These are phyloP conservation scores for Zoysia japonica DNA, from an alignment of 176 grass and related monocot genomes.

Conservation along the genomic window DNA sequence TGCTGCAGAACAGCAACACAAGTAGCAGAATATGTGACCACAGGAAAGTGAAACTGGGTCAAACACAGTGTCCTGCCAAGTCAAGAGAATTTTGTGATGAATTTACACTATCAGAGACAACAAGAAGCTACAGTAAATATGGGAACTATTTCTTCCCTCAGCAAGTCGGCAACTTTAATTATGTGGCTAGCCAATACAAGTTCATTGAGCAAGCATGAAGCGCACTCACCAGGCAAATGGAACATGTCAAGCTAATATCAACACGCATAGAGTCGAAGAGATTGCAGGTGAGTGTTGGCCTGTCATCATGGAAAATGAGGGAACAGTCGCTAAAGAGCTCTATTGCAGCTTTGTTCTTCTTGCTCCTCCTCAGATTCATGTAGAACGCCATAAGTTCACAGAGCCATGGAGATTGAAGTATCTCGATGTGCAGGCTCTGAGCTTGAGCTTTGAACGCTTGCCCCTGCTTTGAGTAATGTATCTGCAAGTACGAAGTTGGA, in stretches of 20 bases:
- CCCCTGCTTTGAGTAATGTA: conserved; percentile 94
- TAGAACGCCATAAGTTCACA: conserved; percentile 88
- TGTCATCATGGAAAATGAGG: conserved; percentile 68
- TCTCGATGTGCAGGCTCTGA: conserved; percentile 85
- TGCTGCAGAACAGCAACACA: conserved; percentile 82
- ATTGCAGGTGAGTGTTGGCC: conserved; percentile 61
- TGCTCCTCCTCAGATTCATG: conserved; percentile 71
- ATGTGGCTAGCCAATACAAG: neutral
- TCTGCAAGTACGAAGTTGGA: conserved; percentile 37
- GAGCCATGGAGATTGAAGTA: conserved; percentile 93
- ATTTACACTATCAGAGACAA: neutral
- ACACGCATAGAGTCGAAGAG: conserved; percentile 78
- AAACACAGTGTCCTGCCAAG: conserved; percentile 61
- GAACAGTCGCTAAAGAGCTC: conserved; percentile 73
- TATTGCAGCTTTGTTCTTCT: conserved; percentile 45
- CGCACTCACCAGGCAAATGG: conserved; percentile 83
- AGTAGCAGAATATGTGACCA: conserved; percentile 89
- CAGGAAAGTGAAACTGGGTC: conserved; percentile 81
- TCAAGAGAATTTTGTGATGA: neutral
- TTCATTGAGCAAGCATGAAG: conserved; percentile 1
- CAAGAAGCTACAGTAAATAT: neutral
- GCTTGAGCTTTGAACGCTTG: conserved; percentile 86
- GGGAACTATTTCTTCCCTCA: neutral
- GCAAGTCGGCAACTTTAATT: neutral
- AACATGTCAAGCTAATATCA: conserved; percentile 84